Evolutionary conservation across 2,329 filamentous ascomycete species (phyloP), one percentile per base, ranked within the genome.

Genomic region (Beauveria australis): DNA sequence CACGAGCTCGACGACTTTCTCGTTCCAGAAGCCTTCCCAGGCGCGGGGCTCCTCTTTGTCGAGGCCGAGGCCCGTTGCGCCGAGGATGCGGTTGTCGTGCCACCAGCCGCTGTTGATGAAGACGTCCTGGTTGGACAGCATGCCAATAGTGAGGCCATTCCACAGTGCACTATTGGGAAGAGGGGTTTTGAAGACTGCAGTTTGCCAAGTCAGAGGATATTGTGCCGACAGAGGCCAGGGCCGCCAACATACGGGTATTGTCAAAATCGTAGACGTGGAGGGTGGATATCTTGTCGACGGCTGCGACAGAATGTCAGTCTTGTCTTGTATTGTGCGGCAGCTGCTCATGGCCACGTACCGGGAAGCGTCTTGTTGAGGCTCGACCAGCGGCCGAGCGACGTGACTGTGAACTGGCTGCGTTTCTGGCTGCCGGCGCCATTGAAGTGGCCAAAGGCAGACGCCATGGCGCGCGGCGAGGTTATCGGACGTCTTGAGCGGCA

Each of bases 181-280:
- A 6, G 94, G 94, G 16, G 90, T 96, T 67, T 88, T 86, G 78
- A 99, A 99, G 53, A 99, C 89, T 92, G 68, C 33, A 37, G 33
- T 10, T 37, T 24, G 47, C 47, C n/a, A 47, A 30, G 24, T 46
- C 60, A 48, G 51, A 65, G 26, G n/a, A 26, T 6, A 46, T 33
- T 9, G 26, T 6, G 33, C 33, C 12, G 30, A 22, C 30, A 58
- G 22, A 24, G 48, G 5, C 28, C 44, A 48, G 33, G 54, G 44
- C 24, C 30, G 53, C 60, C 43, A 54, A 65, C 87, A 72, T 78
- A 93, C 90, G 77, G 43, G 93, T 97, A 71, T 99, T 97, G 75
- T 99, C 94, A 73, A 97, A 99, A 74, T 99, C 94, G 77, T 97
- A 97, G 66, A 99, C 83, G 71, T 97, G 93, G 57, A 99, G 85